A percentile compares a stretch with the other conserved stretches of the same genome.
Evolutionary conservation across 108 stramenopile species (phyloP).

Genomic region (Nannochloropsis gaditana): DNA sequence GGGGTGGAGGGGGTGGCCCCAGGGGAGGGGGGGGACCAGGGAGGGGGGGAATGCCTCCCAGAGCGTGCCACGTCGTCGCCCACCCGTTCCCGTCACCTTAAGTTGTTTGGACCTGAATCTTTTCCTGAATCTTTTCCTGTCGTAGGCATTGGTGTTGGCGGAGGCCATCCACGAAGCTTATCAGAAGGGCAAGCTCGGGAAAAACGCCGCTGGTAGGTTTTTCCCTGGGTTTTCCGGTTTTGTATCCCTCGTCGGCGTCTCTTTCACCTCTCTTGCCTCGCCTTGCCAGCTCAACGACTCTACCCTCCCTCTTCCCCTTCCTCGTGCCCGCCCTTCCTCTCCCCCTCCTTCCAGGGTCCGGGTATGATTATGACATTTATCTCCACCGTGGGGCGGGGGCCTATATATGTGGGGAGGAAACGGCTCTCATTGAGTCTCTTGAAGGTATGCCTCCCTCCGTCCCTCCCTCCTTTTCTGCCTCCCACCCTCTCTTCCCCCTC

Average conservation of each 20-base stretch:
- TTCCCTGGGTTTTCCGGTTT: too few relatives aligned
- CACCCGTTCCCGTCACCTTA: too few relatives aligned
- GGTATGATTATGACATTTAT: conserved; percentile 99
- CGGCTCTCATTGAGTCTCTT: conserved; percentile 93
- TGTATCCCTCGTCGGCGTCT: too few relatives aligned
- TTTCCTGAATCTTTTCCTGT: too few relatives aligned
- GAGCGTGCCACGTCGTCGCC: too few relatives aligned
- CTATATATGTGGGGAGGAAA: conserved; percentile 99
- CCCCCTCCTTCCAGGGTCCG: conserved; percentile 60
- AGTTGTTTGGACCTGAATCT: too few relatives aligned
- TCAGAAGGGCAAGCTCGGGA: conserved; percentile 85
- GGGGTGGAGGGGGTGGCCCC: too few relatives aligned
- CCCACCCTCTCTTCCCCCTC: too few relatives aligned
- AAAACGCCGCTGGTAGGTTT: conserved; percentile 56
- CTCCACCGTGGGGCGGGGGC: conserved; percentile 99
- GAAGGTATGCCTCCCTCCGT: conserved; percentile 51
- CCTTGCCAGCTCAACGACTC: background rate
- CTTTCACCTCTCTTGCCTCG: too few relatives aligned
- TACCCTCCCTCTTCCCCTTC: background rate
- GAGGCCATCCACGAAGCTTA: conserved; percentile 99
- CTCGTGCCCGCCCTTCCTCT: background rate
- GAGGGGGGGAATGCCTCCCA: too few relatives aligned
- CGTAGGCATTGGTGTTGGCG: conserved; percentile 73
- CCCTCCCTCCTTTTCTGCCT: background rate
- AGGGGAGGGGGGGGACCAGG: too few relatives aligned